Base-by-base conservation (phyloP, 768 basidiomycete genomes). In the Lentinus tigrinus region DNA sequence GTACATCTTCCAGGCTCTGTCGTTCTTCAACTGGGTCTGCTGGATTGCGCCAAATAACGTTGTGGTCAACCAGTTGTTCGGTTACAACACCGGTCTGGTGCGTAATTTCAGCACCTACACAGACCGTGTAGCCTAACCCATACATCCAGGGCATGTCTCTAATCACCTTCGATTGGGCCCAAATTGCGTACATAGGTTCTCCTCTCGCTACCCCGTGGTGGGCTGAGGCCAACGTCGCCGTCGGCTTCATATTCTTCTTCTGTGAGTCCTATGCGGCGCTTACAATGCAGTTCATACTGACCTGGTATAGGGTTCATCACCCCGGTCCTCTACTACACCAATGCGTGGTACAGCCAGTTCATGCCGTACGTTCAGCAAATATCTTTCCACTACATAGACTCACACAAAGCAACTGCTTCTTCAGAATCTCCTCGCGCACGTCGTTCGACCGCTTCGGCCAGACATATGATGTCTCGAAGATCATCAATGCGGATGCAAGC, bases 21-120 rank as follows among this genome's bases (percentile, higher is more conserved):
- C 87, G 62, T 77, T 88, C 58, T 94, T 95, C 77, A 92, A 87
- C 71, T 95, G 93, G 91, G 84, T 87, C 11, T 78, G 76, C 66
- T 80, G 80, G 80, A 79, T 80, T 46, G 73, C 64, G 27, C 79
- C 78, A 34, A 63, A 74, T 61, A 76, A 77, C 66, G 50, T 67
- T 14, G 63, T 71, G 44, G 65, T 78, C 44, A 76, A 75, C 65
- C 74, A 75, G 59, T 66, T 91, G 62, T 91, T 92, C 63, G 89
- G 59, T 78, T 70, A 84, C 57, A 65, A 56, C 47, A 60, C 23
- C n/a, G 62, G 54, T 2, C 27, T 63, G 55, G 53, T 59, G 36
- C 39, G 57, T 36, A 2, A 5, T 9, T 38, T 8, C 2, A 8
- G 9, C 2, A 1, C 64, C 8, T 56, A 62, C 69, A 11, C 31